A percentile compares a stretch with the other conserved stretches of the same genome.
Conservation (phyloP, 257 asterid genomes). For the Solanum lycopersicoides region DNA sequence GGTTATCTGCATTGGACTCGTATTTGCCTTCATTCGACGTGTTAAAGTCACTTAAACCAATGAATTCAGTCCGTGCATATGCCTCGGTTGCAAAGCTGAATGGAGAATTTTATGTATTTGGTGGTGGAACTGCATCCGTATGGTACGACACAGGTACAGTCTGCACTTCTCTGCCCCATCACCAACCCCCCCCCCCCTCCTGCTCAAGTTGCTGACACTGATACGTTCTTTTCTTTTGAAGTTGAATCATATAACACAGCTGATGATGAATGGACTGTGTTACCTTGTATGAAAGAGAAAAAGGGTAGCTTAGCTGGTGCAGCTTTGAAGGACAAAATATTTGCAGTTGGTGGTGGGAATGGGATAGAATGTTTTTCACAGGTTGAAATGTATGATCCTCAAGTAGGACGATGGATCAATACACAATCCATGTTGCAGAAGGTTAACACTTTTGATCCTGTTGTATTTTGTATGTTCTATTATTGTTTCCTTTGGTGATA, state of each 20-base stretch:
- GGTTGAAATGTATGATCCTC: slow-evolving; percentile 71
- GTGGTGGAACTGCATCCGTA: slow-evolving; percentile 57
- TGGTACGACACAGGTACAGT: slow-evolving; percentile 70
- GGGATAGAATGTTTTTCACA: slow-evolving; percentile 51
- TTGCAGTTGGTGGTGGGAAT: slow-evolving; percentile 81
- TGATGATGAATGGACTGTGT: slow-evolving; percentile 46
- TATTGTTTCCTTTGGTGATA: neutral
- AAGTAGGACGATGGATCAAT: slow-evolving; percentile 65
- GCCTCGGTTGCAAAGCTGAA: slow-evolving; percentile 47
- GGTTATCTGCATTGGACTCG: slow-evolving; percentile 52
- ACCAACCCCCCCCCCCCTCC: neutral
- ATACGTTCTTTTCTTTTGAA: slow-evolving; percentile 15
- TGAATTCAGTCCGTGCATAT: slow-evolving; percentile 53
- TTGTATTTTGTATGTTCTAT: neutral
- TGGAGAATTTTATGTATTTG: slow-evolving; percentile 62
- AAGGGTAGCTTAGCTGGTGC: slow-evolving; percentile 78
- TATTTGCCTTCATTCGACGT: slow-evolving; percentile 59
- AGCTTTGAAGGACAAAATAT: slow-evolving; percentile 51
- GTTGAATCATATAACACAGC: slow-evolving; percentile 72
- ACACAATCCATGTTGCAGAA: slow-evolving; percentile 71
- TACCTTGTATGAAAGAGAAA: slow-evolving; percentile 43
- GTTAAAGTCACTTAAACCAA: slow-evolving; percentile 50
- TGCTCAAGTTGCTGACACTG: neutral
- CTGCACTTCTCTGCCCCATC: neutral
- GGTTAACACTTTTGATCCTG: slow-evolving; percentile 24